A percentile compares a stretch with the other conserved stretches of the same genome.
phyloP scores from a whole-genome alignment of 179 eudicot genomes.

The Pouteria campechiana region DNA sequence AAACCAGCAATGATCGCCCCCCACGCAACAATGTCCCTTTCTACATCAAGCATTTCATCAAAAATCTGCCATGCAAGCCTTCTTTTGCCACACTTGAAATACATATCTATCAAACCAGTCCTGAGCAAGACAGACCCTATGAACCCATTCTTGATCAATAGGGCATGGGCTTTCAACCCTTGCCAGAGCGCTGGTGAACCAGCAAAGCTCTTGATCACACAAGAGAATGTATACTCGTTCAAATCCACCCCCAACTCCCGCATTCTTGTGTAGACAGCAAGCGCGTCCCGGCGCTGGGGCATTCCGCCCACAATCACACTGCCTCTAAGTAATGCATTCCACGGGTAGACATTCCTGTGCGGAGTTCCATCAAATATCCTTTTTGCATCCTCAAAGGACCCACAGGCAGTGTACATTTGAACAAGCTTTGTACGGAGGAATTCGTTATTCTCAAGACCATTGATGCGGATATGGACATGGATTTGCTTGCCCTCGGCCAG shows the following conservation, averaged over 20 bases:
- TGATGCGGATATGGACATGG: constrained; percentile 50
- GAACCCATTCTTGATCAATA: constrained; percentile 77
- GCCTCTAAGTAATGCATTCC: constrained; percentile 92
- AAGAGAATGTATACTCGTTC: constrained; percentile 71
- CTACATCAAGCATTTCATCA: constrained; percentile 52
- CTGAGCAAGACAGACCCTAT: constrained; percentile 28
- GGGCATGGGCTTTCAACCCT: constrained; percentile 57
- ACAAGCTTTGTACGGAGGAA: constrained; percentile 59
- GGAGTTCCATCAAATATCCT: constrained; percentile 30
- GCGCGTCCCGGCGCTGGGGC: constrained; percentile 31
- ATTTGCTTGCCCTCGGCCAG: constrained; percentile 28
- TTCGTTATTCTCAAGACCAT: constrained; percentile 62
- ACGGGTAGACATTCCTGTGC: constrained; percentile 43
- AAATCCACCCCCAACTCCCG: constrained; percentile 61
- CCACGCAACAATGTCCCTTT: constrained; percentile 77
- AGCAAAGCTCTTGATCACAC: constrained; percentile 77
- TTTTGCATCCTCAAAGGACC: constrained; percentile 49
- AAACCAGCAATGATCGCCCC: constrained; percentile 85
- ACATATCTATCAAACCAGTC: constrained; percentile 78
- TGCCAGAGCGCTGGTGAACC: constrained; percentile 49
- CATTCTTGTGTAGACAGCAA: constrained; percentile 37
- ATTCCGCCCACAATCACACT: constrained; percentile 56
- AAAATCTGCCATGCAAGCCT: constrained; percentile 56
- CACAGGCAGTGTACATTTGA: constrained; percentile 68
- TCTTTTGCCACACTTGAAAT: constrained; percentile 74